phyloP scores from a whole-genome alignment of 108 stramenopile species.

The Ochromonas danica region DNA sequence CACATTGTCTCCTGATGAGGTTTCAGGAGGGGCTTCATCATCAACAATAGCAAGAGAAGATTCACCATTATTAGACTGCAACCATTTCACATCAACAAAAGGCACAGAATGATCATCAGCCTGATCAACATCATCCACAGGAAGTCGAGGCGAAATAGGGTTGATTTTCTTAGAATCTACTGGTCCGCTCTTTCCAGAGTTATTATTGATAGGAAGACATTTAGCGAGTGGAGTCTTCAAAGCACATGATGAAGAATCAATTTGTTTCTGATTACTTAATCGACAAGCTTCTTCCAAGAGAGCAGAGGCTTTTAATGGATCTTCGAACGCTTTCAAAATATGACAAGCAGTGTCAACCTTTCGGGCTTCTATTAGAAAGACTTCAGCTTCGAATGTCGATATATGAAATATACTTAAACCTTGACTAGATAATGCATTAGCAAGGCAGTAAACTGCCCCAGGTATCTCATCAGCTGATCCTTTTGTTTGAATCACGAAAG shows the following conservation, averaged over 20 bases:
- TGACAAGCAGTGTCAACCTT: background rate
- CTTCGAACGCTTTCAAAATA: background rate
- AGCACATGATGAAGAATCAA: too few relatives aligned
- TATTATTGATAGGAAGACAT: too few relatives aligned
- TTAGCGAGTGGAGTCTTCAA: too few relatives aligned
- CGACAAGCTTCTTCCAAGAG: background rate
- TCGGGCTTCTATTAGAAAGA: constrained; percentile 28
- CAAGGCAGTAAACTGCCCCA: background rate
- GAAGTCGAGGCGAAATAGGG: too few relatives aligned
- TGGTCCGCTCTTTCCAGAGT: too few relatives aligned
- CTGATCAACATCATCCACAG: too few relatives aligned
- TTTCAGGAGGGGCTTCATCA: too few relatives aligned
- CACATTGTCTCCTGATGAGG: background rate
- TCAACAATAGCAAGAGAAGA: too few relatives aligned
- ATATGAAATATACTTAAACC: constrained; percentile 32
- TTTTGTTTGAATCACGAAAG: background rate
- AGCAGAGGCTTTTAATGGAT: background rate
- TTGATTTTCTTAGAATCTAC: too few relatives aligned
- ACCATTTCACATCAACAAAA: too few relatives aligned
- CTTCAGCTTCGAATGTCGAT: constrained; percentile 30
- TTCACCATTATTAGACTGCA: too few relatives aligned
- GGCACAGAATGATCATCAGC: too few relatives aligned
- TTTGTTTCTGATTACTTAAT: background rate
- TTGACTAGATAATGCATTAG: background rate
- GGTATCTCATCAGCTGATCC: background rate